Percentiles rank a stretch among this genome's conserved stretches.
Evolutionary conservation across 2,329 filamentous ascomycete species (phyloP).

Genomic region (Penicillium psychrosexuale): DNA sequence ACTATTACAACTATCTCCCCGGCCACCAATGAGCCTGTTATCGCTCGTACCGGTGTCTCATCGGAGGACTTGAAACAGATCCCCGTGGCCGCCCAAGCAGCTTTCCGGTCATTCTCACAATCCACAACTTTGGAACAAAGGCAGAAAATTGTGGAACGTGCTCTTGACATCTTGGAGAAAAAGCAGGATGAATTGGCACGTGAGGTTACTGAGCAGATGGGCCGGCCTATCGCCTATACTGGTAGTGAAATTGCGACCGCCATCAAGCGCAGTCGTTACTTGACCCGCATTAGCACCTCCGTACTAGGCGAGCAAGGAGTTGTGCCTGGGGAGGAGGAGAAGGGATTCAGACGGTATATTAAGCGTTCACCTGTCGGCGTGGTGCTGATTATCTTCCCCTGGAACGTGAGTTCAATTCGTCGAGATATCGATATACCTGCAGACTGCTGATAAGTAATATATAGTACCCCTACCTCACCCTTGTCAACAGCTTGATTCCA

Average conservation of each 20-base stretch:
- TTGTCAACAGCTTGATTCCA: slow-evolving; percentile 88
- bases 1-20: slow-evolving; percentile 80
- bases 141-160: slow-evolving; percentile 76
- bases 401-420: slow-evolving; percentile 70
- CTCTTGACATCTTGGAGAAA: slow-evolving; percentile 66
- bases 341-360: slow-evolving; percentile 87
- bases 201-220: slow-evolving; percentile 93
- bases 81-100: slow-evolving; percentile 67
- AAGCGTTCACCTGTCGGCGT: slow-evolving; percentile 84
- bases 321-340: slow-evolving; percentile 76
- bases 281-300: slow-evolving; percentile 78
- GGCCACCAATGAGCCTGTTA: slow-evolving; percentile 77
- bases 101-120: slow-evolving; percentile 73
- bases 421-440: neutral
- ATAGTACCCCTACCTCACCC: slow-evolving; percentile 92
- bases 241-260: slow-evolving; percentile 81
- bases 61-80: slow-evolving; percentile 66
- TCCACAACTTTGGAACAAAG: slow-evolving; percentile 74
- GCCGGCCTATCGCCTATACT: slow-evolving; percentile 83
- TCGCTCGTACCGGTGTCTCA: slow-evolving; percentile 74
- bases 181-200: slow-evolving; percentile 76
- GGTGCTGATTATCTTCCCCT: slow-evolving; percentile 85
- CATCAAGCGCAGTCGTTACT: slow-evolving; percentile 77
- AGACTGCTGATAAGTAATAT: neutral
- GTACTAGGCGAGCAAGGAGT: slow-evolving; percentile 61